A percentile compares a stretch with the other conserved stretches of the same genome.
Evolutionary conservation across 768 basidiomycete species (phyloP).

Genomic region (Gymnopilus dilepis): DNA sequence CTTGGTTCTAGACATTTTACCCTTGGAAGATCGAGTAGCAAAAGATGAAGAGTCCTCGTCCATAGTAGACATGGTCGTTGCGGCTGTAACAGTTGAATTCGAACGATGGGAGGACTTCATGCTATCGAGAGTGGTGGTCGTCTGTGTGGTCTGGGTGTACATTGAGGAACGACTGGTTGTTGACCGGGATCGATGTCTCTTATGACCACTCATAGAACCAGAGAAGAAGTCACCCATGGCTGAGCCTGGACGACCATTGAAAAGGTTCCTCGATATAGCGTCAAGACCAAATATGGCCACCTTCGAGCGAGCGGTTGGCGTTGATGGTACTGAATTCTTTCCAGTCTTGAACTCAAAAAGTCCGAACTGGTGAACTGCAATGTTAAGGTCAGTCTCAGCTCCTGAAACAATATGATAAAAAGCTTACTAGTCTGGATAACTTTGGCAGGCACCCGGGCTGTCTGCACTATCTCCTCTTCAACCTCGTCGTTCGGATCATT

Average conservation of each 20-base stretch:
- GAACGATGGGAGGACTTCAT: constrained; percentile 77
- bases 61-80: constrained; percentile 63
- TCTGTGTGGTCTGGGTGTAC: constrained; percentile 73
- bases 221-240: constrained; percentile 76
- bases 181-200: constrained; percentile 64
- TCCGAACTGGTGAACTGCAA: constrained; percentile 83
- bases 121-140: constrained; percentile 69
- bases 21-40: constrained; percentile 49
- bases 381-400: constrained; percentile 8
- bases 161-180: constrained; percentile 74
- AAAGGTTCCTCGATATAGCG: constrained; percentile 88
- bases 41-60: constrained; percentile 66
- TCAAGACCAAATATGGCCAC: constrained; percentile 91
- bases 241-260: constrained; percentile 71
- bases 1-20: constrained; percentile 51
- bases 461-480: constrained; percentile 86
- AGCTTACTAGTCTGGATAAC: constrained; percentile 83
- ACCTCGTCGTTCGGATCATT: constrained; percentile 74
- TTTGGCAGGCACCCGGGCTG: constrained; percentile 69
- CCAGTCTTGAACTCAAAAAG: constrained; percentile 88
- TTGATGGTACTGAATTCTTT: constrained; percentile 75
- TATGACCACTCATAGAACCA: constrained; percentile 70
- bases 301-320: constrained; percentile 80
- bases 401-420: not conserved
- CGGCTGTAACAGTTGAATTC: constrained; percentile 68